Evolutionary conservation across 2,329 filamentous ascomycete genomes (phyloP), one percentile per base, ranked within the genome.

Genomic region (Calycina marina): DNA sequence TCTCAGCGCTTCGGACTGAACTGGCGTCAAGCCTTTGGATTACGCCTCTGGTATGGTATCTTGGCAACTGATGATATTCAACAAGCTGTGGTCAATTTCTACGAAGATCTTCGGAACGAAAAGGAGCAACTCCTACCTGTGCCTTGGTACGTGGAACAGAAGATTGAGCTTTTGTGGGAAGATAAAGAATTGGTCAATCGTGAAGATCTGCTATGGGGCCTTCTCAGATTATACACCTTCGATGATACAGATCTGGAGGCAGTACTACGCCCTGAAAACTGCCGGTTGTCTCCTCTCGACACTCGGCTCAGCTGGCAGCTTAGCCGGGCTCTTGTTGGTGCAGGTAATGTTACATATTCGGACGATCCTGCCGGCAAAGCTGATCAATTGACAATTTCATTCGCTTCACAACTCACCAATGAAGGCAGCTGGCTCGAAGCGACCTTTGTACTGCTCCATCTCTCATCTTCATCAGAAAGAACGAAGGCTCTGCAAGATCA

Each of bases 21-120:
- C 52, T 98, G 90, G 90, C 77, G 83, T 53, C 86, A 93, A 50
- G 77, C 86, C 1, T 93, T 98, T 54, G 88, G 83, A 8, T 65
- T 98, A 30, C 75, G 86, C 26, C 63, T 98, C 2, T 96, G 85
- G 81, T 98, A 93, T 53, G 77, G 76, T 27, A 80, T 75, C 25
- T 65, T 70, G 2, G 62, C 69, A 18, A 65, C 74, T 24, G 78
- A 85, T 27, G 67, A 73, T 20, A 65, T 94, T 26, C 71, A 77
- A 30, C 61, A 65, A 28, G 86, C 86, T 3, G 76, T 98, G 4
- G 57, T 64, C 26, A 67, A 69, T 16, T 98, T 85, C 55, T 63
- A 73, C 39, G 62, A 75, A 34, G 85, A 93, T 46, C 62, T 96
- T 28, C 59, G 65, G 16, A 69, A 77, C 38, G 76, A 77, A 27